A percentile compares a stretch with the other conserved stretches of the same genome.
Evolutionary conservation across 129 eudicot species (phyloP).

Genomic region (Flaveria brownii): DNA sequence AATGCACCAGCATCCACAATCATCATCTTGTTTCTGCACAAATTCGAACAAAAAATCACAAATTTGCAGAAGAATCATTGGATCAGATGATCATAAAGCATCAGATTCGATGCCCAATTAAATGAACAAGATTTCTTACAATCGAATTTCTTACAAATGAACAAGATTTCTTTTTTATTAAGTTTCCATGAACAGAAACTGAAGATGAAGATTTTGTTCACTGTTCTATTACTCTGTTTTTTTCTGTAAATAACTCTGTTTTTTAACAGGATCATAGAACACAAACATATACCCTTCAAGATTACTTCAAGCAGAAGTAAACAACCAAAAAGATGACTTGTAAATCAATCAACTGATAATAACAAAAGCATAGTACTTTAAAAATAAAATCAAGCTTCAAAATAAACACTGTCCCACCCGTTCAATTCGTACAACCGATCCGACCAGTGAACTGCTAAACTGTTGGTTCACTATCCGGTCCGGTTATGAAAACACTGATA

Average conservation of each 20-base stretch:
- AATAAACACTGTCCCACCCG: background rate
- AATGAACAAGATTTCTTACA: background rate
- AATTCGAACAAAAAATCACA: background rate
- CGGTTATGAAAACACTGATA: background rate
- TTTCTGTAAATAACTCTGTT: background rate
- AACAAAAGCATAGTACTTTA: background rate
- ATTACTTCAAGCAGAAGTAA: constrained; percentile 23
- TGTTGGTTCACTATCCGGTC: too few relatives aligned
- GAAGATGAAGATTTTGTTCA: too few relatives aligned
- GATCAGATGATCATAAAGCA: constrained; percentile 44
- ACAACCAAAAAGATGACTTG: constrained; percentile 21
- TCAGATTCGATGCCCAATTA: constrained; percentile 35
- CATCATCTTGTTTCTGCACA: constrained; percentile 73
- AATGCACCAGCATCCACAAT: constrained; percentile 82
- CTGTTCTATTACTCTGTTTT: constrained; percentile 11
- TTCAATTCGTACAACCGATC: too few relatives aligned
- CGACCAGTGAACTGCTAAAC: too few relatives aligned
- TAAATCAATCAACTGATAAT: background rate
- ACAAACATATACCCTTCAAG: constrained; percentile 12
- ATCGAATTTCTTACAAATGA: background rate
- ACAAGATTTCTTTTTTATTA: background rate
- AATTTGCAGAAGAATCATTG: constrained; percentile 10
- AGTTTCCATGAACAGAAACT: background rate
- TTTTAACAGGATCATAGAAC: background rate
- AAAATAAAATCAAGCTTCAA: background rate